Evolutionary conservation across 768 basidiomycete species (phyloP).

Genomic region (Tulasnella sp.): DNA sequence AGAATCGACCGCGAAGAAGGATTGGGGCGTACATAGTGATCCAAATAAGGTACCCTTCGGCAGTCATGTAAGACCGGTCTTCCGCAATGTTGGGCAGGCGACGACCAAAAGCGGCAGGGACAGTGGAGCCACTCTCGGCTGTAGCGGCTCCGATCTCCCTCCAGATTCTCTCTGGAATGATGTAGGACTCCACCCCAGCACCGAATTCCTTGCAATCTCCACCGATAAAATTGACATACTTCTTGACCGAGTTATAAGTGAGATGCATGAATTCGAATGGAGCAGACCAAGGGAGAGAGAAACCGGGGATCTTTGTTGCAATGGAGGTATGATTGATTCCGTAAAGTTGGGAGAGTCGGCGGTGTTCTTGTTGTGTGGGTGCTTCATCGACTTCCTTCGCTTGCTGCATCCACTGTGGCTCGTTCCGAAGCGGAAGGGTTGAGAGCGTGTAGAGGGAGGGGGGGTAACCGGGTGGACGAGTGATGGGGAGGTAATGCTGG

Average conservation of each 20-base stretch:
- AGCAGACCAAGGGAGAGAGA: conserved; percentile 40
- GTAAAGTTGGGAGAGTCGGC: conserved; percentile 32
- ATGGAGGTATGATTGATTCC: conserved; percentile 40
- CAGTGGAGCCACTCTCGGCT: conserved; percentile 35
- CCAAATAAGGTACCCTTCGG: conserved; percentile 45
- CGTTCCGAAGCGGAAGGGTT: background rate
- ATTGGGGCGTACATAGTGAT: conserved; percentile 40
- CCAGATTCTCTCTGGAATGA: conserved; percentile 38
- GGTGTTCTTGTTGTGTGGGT: conserved; percentile 26
- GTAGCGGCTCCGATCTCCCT: conserved; percentile 41
- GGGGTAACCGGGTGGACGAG: conserved; percentile 18
- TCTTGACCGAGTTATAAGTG: conserved; percentile 44
- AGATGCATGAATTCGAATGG: conserved; percentile 53
- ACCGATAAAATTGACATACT: conserved; percentile 42
- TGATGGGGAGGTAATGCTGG: conserved; percentile 32
- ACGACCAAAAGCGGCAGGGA: conserved; percentile 40
- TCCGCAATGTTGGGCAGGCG: conserved; percentile 38
- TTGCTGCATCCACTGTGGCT: background rate
- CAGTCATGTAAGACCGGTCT: conserved; percentile 36
- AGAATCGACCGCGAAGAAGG: conserved; percentile 39
- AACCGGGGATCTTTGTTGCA: conserved; percentile 35
- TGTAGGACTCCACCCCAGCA: conserved; percentile 33
- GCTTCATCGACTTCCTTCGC: background rate
- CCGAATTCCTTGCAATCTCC: conserved; percentile 44
- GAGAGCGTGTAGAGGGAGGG: background rate